Evolutionary conservation across 441 rosid species (phyloP).

Genomic region (Erodium moschatum): DNA sequence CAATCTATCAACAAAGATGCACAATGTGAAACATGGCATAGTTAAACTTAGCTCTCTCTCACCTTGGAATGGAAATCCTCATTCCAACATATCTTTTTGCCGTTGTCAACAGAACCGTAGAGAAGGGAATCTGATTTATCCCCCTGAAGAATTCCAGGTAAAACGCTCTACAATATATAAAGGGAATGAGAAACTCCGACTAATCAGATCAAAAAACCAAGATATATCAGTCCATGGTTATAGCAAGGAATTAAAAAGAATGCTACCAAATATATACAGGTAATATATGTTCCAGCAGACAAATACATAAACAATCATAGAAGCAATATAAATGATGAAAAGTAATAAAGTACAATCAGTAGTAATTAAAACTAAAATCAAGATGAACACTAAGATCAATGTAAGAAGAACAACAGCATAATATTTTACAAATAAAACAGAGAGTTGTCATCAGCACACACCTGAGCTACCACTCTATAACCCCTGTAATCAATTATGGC

Average conservation of each 20-base stretch:
- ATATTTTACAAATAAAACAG: neutral
- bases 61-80: slow-evolving; percentile 96
- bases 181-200: slow-evolving; percentile 6
- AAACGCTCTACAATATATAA: slow-evolving; percentile 58
- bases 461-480: slow-evolving; percentile 99
- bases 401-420: neutral
- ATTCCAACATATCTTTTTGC: slow-evolving; percentile 98
- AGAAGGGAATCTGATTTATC: slow-evolving; percentile 95
- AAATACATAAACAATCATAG: neutral
- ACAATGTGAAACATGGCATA: slow-evolving; percentile 6
- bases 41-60: slow-evolving; percentile 20
- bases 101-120: slow-evolving; percentile 98
- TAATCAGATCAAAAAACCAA: slow-evolving; percentile 7
- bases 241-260: neutral
- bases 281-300: neutral
- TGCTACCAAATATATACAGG: neutral
- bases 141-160: slow-evolving; percentile 99
- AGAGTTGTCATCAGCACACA: slow-evolving; percentile 23
- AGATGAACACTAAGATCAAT: neutral
- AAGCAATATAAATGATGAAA: slow-evolving; percentile 2
- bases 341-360: neutral
- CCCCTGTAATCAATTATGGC: slow-evolving; percentile 98
- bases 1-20: neutral
- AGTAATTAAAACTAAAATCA: neutral
- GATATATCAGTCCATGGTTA: neutral